These are phyloP conservation scores for Lepidium didymum DNA, from an alignment of 345 rosid species.

Conservation along the genomic window DNA sequence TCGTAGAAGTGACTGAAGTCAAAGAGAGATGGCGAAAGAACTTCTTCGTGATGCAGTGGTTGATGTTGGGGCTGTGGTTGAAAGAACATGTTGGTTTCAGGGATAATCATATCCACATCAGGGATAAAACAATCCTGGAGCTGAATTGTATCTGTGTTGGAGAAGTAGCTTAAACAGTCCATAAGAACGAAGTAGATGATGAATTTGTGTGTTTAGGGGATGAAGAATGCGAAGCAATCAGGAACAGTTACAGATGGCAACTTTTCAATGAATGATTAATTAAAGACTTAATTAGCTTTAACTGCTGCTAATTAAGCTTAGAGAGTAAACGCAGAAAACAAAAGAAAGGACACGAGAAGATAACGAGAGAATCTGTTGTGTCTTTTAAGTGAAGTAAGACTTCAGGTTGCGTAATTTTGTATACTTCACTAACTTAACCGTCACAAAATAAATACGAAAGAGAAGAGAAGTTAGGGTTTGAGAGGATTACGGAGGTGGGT, in stretches of 20 bases:
- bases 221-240: conserved; percentile 13
- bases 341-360: conserved; percentile 12
- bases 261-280: neutral
- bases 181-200: neutral
- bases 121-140: conserved; percentile 22
- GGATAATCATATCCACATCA: conserved; percentile 18
- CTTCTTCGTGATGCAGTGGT: conserved; percentile 1
- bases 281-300: neutral
- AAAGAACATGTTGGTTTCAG: neutral
- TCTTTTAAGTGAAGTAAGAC: neutral
- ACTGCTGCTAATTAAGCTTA: neutral
- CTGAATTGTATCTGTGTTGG: neutral
- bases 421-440: neutral
- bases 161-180: conserved; percentile 23
- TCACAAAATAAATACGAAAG: neutral
- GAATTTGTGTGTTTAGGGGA: neutral
- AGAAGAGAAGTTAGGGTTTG: conserved; percentile 17
- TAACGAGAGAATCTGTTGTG: conserved; percentile 7
- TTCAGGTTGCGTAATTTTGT: neutral
- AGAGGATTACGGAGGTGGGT: conserved; percentile 21
- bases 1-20: neutral
- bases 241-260: conserved; percentile 3
- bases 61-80: conserved; percentile 6
- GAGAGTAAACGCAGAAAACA: neutral
- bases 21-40: neutral